A percentile compares a stretch with the other conserved stretches of the same genome.
Evolutionary conservation across 352 stramenopile species (phyloP).

Genomic region (Nothophytophthora sp.): DNA sequence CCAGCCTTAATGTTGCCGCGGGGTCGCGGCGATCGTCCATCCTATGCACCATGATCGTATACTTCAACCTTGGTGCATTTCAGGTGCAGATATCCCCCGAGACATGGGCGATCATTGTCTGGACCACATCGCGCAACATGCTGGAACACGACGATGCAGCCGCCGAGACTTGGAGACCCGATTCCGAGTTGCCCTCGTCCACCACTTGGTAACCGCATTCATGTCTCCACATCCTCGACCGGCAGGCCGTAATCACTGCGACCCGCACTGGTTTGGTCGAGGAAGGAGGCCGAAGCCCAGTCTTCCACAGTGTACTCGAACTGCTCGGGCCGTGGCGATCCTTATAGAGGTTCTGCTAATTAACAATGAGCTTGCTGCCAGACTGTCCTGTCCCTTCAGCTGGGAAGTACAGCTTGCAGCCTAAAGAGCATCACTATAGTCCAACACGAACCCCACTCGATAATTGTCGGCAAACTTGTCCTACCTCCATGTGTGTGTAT

Average conservation of each 20-base stretch:
- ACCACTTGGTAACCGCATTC: too few species aligned
- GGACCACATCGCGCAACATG: too few species aligned
- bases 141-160: too few species aligned
- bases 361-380: not conserved
- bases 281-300: not conserved
- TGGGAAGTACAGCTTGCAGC: conserved; percentile 3
- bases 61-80: too few species aligned
- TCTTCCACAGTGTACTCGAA: not conserved
- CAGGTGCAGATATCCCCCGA: too few species aligned
- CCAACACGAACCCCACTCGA: conserved; percentile 1
- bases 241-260: not conserved
- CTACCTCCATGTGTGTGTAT: conserved; percentile 4
- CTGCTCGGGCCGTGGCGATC: not conserved
- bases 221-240: too few species aligned
- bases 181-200: too few species aligned
- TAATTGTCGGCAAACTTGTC: conserved; percentile 8
- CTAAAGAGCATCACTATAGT: not conserved
- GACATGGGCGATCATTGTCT: too few species aligned
- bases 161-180: too few species aligned
- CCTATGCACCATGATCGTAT: too few species aligned
- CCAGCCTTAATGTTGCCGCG: too few species aligned
- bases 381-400: not conserved
- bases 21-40: too few species aligned
- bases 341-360: not conserved
- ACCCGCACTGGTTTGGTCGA: not conserved